Evolutionary conservation across 2,329 filamentous ascomycete genomes (phyloP), one percentile per base, ranked within the genome.

Genomic region (Mycosphaerella sp.): DNA sequence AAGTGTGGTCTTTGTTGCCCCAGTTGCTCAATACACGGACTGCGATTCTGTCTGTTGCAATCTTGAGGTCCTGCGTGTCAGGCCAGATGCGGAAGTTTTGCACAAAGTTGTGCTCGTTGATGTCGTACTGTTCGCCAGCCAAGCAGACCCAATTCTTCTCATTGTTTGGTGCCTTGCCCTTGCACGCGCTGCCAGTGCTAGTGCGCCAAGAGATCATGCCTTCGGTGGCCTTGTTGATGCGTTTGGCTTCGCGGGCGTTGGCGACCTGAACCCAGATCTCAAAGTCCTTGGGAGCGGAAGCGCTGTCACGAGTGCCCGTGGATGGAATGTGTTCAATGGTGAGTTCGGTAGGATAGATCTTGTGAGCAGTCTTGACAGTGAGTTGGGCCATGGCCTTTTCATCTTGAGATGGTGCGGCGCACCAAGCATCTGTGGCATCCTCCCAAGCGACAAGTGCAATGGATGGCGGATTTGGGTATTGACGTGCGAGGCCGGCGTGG

Each of bases 361-460:
- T 58, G 6, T 64, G 60, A 4, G 62, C 54, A 13, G 74, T 62
- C 12, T 62, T 51, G 14, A 94, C 79, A 7, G 79, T 79, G 13
- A 97, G 72, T 47, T 81, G 79, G 1, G 82, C 80, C 34, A 81
- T 80, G 43, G 77, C 75, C 6, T 75, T 74, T 13, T 75, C 70
- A 9, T 56, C 50, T 12, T 41, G 9, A 64, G 73, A 76, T 44
- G 67, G 64, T 8, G 73, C 68, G 4, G 85, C 82, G 67, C 91
- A 97, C 86, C 89, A 97, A 69, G 89, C 94, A 55, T 97, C 87
- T 16, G 86, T 87, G 30, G 85, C 78, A 43, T 95, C 87, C 8
- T 82, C 74, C 89, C 90, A 95, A 3, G 74, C 70, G 1, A 70
- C 65, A 2, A 95, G 74, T 0, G 86, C 88, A 0, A 75, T 68